Evolutionary conservation across 352 stramenopile genomes (phyloP).

Genomic region (Globisporangium spiculum): DNA sequence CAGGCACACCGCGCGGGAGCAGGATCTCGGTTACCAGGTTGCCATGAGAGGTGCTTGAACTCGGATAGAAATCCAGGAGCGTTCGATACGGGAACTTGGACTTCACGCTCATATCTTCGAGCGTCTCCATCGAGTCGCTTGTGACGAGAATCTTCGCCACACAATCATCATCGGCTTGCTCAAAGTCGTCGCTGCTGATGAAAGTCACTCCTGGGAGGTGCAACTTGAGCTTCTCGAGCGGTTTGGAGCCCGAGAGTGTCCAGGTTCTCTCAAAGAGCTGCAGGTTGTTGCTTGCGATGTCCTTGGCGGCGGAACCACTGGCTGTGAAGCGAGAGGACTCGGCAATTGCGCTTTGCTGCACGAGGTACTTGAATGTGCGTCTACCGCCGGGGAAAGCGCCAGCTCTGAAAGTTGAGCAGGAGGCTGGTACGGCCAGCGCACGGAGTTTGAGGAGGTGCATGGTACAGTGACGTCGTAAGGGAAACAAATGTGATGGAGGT

Average conservation of each 20-base stretch:
- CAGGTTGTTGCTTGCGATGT: background rate
- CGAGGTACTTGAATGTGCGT: background rate
- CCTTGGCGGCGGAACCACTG: background rate
- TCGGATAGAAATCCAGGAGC: background rate
- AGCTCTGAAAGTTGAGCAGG: background rate
- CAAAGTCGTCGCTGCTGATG: background rate
- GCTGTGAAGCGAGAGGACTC: background rate
- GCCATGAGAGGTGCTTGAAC: background rate
- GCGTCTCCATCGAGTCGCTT: background rate
- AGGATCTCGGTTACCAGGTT: conserved; percentile 5
- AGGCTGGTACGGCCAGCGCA: background rate
- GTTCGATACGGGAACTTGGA: background rate
- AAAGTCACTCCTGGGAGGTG: background rate
- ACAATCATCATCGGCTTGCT: background rate
- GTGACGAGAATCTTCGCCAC: conserved; percentile 2
- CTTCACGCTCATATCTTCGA: background rate
- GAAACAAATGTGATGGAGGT: background rate
- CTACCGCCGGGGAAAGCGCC: background rate
- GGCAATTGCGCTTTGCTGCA: background rate
- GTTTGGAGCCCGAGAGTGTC: background rate
- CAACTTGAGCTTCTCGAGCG: conserved; percentile 5
- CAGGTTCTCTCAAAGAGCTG: conserved; percentile 2
- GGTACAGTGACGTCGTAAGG: background rate
- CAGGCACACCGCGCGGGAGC: background rate
- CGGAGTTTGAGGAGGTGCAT: conserved; percentile 4